Conservation (phyloP, 768 basidiomycete genomes). For the Neoboletus subvelutipes region DNA sequence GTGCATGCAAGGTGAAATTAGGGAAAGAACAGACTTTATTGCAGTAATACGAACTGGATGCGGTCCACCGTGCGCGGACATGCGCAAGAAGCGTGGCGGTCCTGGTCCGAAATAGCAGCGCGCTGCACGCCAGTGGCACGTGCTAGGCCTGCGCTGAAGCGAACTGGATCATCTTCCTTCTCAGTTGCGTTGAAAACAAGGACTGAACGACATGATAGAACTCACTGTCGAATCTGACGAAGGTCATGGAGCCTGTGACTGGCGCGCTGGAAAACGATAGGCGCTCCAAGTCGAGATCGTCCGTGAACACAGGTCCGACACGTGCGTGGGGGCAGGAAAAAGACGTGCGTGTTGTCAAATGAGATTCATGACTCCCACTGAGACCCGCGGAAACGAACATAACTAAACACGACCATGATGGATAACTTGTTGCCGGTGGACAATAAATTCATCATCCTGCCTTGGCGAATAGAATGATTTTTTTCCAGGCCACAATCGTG, state of each 20-base stretch:
- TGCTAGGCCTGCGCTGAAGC: constrained; percentile 2
- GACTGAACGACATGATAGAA: background rate
- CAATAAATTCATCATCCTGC: background rate
- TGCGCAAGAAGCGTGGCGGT: constrained; percentile 26
- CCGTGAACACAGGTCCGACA: constrained; percentile 12
- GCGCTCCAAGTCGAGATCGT: background rate
- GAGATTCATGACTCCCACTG: background rate
- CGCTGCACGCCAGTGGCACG: constrained; percentile 12
- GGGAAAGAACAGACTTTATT: constrained; percentile 20
- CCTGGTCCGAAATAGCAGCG: constrained; percentile 1
- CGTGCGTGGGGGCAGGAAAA: constrained; percentile 19
- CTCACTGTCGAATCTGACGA: background rate
- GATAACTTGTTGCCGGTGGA: background rate
- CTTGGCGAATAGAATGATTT: background rate
- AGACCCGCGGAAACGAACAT: constrained; percentile 6
- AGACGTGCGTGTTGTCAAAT: constrained; percentile 1
- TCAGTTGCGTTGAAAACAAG: background rate
- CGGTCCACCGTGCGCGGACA: constrained; percentile 23
- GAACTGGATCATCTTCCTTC: background rate
- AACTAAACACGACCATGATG: background rate
- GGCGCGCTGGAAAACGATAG: background rate
- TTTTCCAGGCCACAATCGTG: background rate
- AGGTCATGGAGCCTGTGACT: background rate
- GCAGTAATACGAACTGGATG: constrained; percentile 15
- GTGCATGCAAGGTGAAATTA: constrained; percentile 21